Evolutionary conservation across 2,329 filamentous ascomycete genomes (phyloP), one percentile per base, ranked within the genome.

Genomic region (Bipolaris bicolor): DNA sequence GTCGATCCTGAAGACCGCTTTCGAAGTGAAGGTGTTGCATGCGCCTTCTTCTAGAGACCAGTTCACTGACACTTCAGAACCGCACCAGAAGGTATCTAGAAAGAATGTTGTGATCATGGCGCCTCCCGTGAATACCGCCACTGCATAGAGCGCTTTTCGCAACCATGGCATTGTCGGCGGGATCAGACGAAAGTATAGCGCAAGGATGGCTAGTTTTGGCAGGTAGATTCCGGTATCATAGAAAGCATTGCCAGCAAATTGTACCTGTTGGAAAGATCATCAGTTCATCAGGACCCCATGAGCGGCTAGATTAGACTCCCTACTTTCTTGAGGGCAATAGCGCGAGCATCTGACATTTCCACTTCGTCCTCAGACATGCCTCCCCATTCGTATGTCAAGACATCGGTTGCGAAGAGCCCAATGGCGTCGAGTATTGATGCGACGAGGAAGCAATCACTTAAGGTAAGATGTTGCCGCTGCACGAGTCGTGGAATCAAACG

Each of bases 81-180:
- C 63, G 20, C 63, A 65, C 63, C 63, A 65, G 33, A 65, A 64
- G n/a, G 61, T 65, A 18, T 64, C 63, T 7, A 65, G 26, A 10
- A 65, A 61, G 36, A 54, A 61, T 0, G 63, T 65, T 13, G 61
- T 52, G 24, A 58, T 15, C 63, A 65, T 65, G 5, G 61, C 57
- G 10, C 52, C 45, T 16, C 13, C 55, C 1, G 61, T 64, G 18
- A 63, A 62, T 9, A 52, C 10, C 0, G 55, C 51, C 1, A 63
- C 59, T 13, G 22, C 36, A n/a, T 59, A 64, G 1, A 66, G 57
- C 10, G 39, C 26, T 37, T 58, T 66, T 44, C 57, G 55, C 22
- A 64, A 52, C 53, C 51, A 60, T n/a, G 59, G 61, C 61, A 64
- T 64, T 5, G 63, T 64, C 1, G 50, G 52, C 36, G 63, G 63